Evolutionary conservation across 2,329 filamentous ascomycete genomes (phyloP), one percentile per base, ranked within the genome.

Genomic region (Aspergillus alliaceus): DNA sequence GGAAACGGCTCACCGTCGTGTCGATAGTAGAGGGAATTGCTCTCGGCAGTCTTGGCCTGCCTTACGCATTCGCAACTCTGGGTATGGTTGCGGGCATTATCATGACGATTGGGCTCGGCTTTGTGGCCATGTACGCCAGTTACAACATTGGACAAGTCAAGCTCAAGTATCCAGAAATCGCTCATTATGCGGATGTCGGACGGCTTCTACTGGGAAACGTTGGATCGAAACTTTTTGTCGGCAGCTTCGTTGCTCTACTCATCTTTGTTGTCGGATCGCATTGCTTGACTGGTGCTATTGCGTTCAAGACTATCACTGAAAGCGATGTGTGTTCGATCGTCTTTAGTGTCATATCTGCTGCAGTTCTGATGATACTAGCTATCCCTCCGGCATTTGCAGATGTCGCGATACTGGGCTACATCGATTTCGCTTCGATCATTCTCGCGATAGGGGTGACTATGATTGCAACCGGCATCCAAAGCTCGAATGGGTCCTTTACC

Each of bases 21-120:
- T 66, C 80, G 53, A 79, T 80, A 44, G 79, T 80, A 35, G 79
- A 81, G 62, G 78, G 79, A 22, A 80, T 80, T 55, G 77, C 78
- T 8, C 71, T 81, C 18, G 79, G 78, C 47, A 75, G 73, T 25
- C 69, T 79, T 58, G 77, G 76, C 54, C 67, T 79, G 25, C 76
- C 78, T 7, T 74, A 69, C 48, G 77, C 76, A 18, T 78, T 79
- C 50, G 76, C 76, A 1, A 74, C 68, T 12, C 67, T 79, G 4
- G 77, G 77, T 34, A 78, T 79, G 74, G 72, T 79, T 9, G 72
- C 72, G 7, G 77, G 77, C 56, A 72, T 78, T 18, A 73, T 79
- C 59, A 64, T 76, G 59, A 72, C 68, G 20, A 63, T 80, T 4
- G 75, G 77, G 31, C 51, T 73, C 6, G 70, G 70, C 27, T 53